These are phyloP conservation scores for Wallemia ichthyophaga DNA, from an alignment of 1,284 basidiomycete genomes.

Conservation along the genomic window DNA sequence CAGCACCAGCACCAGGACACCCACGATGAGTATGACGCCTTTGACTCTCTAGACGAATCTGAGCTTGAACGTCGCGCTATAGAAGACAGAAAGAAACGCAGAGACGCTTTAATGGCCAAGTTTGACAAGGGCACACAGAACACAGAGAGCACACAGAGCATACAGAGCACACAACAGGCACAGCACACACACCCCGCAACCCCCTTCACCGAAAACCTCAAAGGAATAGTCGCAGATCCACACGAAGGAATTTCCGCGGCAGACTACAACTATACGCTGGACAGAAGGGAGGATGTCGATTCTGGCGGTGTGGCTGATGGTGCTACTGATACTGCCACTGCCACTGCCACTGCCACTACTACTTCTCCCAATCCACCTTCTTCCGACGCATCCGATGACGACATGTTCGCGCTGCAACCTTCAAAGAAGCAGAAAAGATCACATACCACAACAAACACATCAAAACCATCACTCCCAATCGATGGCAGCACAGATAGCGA, in stretches of 20 bases:
- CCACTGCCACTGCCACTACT: too few species aligned
- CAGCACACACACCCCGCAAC: background rate
- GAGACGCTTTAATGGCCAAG: background rate
- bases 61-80: background rate
- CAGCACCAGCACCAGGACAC: too few species aligned
- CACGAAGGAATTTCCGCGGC: constrained; percentile 52
- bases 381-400: too few species aligned
- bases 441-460: constrained; percentile 16
- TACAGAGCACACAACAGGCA: too few species aligned
- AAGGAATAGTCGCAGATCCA: constrained; percentile 13
- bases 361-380: too few species aligned
- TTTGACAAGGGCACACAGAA: background rate
- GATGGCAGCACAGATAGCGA: constrained; percentile 44
- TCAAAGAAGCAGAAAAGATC: constrained; percentile 24
- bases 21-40: background rate
- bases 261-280: constrained; percentile 68
- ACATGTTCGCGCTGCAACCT: constrained; percentile 51
- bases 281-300: constrained; percentile 53
- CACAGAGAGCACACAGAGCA: background rate
- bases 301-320: constrained; percentile 24
- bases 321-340: too few species aligned
- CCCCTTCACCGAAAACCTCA: background rate
- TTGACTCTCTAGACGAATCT: background rate
- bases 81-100: background rate
- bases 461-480: constrained; percentile 14